Evolutionary conservation across 192 early-diverging fungal species (phyloP), one percentile per base, ranked within the genome.

Genomic region (Backusella tuberculispora): DNA sequence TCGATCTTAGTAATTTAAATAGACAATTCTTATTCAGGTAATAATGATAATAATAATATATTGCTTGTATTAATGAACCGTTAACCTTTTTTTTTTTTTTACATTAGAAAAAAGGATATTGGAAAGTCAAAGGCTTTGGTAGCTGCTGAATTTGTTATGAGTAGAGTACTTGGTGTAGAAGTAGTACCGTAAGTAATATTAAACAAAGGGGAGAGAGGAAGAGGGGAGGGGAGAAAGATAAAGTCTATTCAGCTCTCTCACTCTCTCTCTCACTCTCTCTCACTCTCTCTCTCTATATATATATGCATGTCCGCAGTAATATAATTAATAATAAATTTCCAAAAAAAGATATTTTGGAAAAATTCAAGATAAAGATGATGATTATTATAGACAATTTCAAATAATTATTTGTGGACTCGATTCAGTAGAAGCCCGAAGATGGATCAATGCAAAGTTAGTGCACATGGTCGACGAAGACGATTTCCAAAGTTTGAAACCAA

Each of bases 341-440:
- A 9, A 64, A 21, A 15, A 21, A 72, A 92, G 90, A 41, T 89
- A 88, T 75, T 94, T 89, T 85, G 92, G 94, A 71, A 93, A 93
- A 64, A 99, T 99, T 72, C 96, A 99, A 85, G 97, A 99, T 77
- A 98, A 96, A 85, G 91, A 96, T 69, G 90, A 93, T 50, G 95
- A 96, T 68, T 99, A 95, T 80, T 99, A 99, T 77, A 80, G 81
- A 24, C 89, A 94, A 70, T 97, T 98, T 80, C 85, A 90, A 3
- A 84, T 97, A 48, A 88, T 99, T 38, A 90, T 99, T 46, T 98
- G 96, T 72, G 97, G 97, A 6, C 78, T 99, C 75, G 97, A 99
- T 79, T 95, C 93, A 5, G 92, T 99, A 3, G 96, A 98, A 76
- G 97, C 97, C 12, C 86, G 97, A 63, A 88, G 97, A 53, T 99